Evolutionary conservation across 163 green algal species (phyloP).

Genomic region (Chlamydomonas reinhardtii): DNA sequence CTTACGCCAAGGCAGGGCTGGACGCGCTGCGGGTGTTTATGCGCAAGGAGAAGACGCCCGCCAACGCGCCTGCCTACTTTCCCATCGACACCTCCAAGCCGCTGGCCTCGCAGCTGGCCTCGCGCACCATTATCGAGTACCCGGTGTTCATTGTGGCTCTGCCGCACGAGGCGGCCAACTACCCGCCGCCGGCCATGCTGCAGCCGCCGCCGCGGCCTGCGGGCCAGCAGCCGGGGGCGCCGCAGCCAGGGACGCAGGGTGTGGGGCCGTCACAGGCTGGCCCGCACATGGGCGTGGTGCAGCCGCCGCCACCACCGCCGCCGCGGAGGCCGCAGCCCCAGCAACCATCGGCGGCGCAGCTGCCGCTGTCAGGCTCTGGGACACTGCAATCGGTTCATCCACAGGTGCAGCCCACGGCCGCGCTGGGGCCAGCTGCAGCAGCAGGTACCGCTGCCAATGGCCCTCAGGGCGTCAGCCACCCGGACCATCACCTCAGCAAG

Average conservation of each 20-base stretch:
- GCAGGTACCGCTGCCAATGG: not conserved
- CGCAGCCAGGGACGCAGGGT: not conserved
- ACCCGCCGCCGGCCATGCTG: conserved; percentile 16
- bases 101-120: conserved; percentile 68
- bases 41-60: conserved; percentile 75
- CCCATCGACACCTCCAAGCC: conserved; percentile 57
- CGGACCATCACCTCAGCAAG: no score
- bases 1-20: conserved; percentile 52
- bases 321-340: not conserved
- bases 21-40: conserved; percentile 66
- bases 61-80: conserved; percentile 71
- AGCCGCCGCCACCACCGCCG: not conserved
- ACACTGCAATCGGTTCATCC: not conserved
- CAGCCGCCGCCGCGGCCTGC: not conserved
- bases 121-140: conserved; percentile 70
- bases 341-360: not conserved
- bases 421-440: not conserved
- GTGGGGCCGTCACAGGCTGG: no score
- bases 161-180: conserved; percentile 26
- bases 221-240: not conserved
- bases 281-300: no score
- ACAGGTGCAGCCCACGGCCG: not conserved
- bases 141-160: conserved; percentile 65
- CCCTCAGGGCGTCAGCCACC: not conserved
- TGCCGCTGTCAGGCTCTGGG: not conserved